Evolutionary conservation across 2,329 filamentous ascomycete species (phyloP).

Genomic region (Fusarium sp.): DNA sequence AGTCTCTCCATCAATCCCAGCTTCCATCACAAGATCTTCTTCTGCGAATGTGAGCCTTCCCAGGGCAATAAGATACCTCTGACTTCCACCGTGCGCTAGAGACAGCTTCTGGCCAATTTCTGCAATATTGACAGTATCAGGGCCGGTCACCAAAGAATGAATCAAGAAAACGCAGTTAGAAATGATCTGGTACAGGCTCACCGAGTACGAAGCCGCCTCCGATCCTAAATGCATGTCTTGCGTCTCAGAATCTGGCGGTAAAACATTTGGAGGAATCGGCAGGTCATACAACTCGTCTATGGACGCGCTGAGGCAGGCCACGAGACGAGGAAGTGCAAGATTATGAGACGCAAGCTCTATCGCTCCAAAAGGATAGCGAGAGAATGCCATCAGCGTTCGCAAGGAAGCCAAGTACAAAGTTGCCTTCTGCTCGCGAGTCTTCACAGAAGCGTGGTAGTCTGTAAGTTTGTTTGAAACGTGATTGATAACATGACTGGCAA

Average conservation of each 20-base stretch:
- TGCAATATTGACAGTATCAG: slow-evolving; percentile 56
- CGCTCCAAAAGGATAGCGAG: slow-evolving; percentile 70
- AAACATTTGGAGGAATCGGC: slow-evolving; percentile 56
- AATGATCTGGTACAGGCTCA: slow-evolving; percentile 59
- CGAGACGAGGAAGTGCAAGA: slow-evolving; percentile 77
- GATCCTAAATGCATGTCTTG: slow-evolving; percentile 6
- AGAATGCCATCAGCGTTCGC: slow-evolving; percentile 69
- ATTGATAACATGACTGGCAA: slow-evolving; percentile 65
- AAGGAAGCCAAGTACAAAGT: slow-evolving; percentile 60
- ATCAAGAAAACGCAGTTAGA: slow-evolving; percentile 61
- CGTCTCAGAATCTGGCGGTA: slow-evolving; percentile 37
- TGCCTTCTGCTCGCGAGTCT: slow-evolving; percentile 54
- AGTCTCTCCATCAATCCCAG: slow-evolving; percentile 79
- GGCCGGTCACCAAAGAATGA: slow-evolving; percentile 63
- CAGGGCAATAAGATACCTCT: slow-evolving; percentile 84
- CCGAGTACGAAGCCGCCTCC: slow-evolving; percentile 34
- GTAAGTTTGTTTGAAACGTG: slow-evolving; percentile 71
- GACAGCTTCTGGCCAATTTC: slow-evolving; percentile 79
- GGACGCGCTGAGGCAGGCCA: slow-evolving; percentile 71
- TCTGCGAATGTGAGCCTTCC: slow-evolving; percentile 86
- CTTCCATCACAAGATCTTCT: slow-evolving; percentile 81
- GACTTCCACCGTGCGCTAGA: slow-evolving; percentile 75
- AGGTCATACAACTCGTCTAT: slow-evolving; percentile 80
- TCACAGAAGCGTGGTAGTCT: slow-evolving; percentile 60
- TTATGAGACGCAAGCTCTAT: slow-evolving; percentile 74